Conservation (phyloP, 805 yeast genomes). For the Schizosaccharomyces cryophilus region DNA sequence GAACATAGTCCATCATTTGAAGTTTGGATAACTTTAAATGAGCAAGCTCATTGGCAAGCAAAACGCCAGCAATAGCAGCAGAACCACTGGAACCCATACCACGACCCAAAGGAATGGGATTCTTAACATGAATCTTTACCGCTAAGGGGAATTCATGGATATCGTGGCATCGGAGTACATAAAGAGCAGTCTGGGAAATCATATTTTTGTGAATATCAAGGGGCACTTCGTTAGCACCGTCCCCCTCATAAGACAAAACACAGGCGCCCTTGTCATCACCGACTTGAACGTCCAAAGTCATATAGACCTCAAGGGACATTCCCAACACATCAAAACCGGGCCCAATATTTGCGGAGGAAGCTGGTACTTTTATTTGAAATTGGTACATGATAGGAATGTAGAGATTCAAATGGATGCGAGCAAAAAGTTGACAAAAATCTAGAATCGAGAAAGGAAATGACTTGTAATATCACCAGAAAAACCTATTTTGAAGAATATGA, state of each 20-base stretch:
- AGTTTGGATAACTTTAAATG: slow-evolving; percentile 45
- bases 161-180: slow-evolving; percentile 66
- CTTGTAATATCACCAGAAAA: no score
- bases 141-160: slow-evolving; percentile 59
- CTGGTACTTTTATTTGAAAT: slow-evolving; percentile 34
- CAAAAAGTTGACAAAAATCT: no score
- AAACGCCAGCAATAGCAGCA: slow-evolving; percentile 90
- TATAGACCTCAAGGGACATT: slow-evolving; percentile 53
- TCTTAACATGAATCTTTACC: slow-evolving; percentile 52
- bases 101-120: slow-evolving; percentile 89
- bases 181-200: slow-evolving; percentile 79
- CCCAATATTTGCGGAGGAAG: slow-evolving; percentile 93
- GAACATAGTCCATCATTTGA: slow-evolving; percentile 76
- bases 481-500: no score
- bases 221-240: slow-evolving; percentile 66
- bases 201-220: slow-evolving; percentile 52
- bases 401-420: no score
- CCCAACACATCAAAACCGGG: slow-evolving; percentile 97
- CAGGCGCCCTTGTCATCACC: slow-evolving; percentile 37
- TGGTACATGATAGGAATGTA: slow-evolving; percentile 2
- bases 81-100: slow-evolving; percentile 96
- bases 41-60: slow-evolving; percentile 71
- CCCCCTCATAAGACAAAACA: slow-evolving; percentile 41
- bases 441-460: no score
- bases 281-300: slow-evolving; percentile 38